Conservation (phyloP, 441 rosid genomes). For the Metrosideros polymorpha region DNA sequence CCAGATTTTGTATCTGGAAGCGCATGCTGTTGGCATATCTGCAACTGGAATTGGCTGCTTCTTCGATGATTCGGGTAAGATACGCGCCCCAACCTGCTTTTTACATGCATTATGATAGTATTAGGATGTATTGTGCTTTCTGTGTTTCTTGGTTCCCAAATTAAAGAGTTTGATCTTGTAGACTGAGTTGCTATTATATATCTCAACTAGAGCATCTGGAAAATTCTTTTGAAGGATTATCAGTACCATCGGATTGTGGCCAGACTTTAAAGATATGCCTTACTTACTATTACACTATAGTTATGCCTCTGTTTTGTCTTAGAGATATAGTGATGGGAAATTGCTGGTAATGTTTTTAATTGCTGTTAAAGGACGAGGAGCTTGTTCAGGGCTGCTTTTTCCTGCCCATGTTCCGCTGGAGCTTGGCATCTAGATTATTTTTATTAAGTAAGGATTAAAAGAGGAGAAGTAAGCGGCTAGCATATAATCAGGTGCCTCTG, state of each 20-base stretch:
- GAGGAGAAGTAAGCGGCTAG: not conserved
- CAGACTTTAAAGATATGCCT: not conserved
- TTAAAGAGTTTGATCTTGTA: not conserved
- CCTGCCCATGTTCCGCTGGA: not conserved
- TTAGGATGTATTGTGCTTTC: not conserved
- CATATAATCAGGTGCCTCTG: not conserved
- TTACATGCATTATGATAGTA: not conserved
- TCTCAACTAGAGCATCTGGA: not conserved
- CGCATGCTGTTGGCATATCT: conserved; percentile 12
- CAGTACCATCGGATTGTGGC: not conserved
- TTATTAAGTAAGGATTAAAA: not conserved
- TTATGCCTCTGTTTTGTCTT: not conserved
- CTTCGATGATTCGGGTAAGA: conserved; percentile 79
- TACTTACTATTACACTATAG: not conserved
- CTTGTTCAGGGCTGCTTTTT: not conserved
- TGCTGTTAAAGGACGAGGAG: not conserved
- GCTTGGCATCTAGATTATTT: not conserved
- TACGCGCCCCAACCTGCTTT: not conserved
- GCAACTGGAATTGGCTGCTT: conserved; percentile 36
- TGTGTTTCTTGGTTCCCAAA: not conserved
- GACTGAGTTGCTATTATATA: not conserved
- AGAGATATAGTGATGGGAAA: not conserved
- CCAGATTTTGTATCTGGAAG: conserved; percentile 78
- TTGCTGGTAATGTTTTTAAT: not conserved
- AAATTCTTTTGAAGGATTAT: not conserved